Conservation (phyloP, 352 stramenopile species). For the Globisporangium radiosum region DNA sequence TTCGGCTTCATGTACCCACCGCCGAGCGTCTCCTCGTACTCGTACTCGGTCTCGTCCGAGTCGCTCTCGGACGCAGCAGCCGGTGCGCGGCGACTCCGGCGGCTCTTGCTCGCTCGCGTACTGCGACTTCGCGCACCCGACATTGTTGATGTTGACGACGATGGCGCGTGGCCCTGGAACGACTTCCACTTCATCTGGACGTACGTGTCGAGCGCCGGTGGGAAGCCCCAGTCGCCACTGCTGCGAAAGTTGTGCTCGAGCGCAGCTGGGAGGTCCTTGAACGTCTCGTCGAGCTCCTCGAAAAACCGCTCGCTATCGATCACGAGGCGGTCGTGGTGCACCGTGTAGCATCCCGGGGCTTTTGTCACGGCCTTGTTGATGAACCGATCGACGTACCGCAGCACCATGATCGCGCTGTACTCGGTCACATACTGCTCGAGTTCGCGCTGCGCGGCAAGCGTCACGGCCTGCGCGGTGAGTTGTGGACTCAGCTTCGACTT, state of each 20-base stretch:
- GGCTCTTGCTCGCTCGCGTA: not conserved
- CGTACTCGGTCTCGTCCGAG: slow-evolving; percentile 37
- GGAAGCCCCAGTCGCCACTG: slow-evolving; percentile 50
- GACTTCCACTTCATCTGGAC: slow-evolving; percentile 78
- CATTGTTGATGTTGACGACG: slow-evolving; percentile 4
- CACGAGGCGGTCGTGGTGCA: slow-evolving; percentile 37
- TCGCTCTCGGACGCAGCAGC: slow-evolving; percentile 31
- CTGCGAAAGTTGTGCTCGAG: slow-evolving; percentile 49
- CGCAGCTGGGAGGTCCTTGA: slow-evolving; percentile 47
- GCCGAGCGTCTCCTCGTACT: slow-evolving; percentile 17
- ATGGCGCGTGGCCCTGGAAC: slow-evolving; percentile 34
- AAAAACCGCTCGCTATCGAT: slow-evolving; percentile 68
- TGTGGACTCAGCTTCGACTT: slow-evolving; percentile 55
- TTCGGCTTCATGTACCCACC: slow-evolving; percentile 58
- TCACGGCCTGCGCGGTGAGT: slow-evolving; percentile 55
- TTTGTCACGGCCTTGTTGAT: slow-evolving; percentile 69
- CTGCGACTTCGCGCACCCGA: slow-evolving; percentile 8
- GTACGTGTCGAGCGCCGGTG: slow-evolving; percentile 56
- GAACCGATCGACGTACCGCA: slow-evolving; percentile 76
- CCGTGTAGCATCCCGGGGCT: slow-evolving; percentile 60
- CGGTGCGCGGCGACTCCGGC: not conserved
- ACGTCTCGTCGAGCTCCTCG: slow-evolving; percentile 56
- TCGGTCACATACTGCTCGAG: slow-evolving; percentile 59
- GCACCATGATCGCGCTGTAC: slow-evolving; percentile 77
- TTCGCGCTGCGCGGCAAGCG: slow-evolving; percentile 64